These are phyloP conservation scores for Lanmaoa rubissima DNA, from an alignment of 768 basidiomycete species.

Conservation along the genomic window DNA sequence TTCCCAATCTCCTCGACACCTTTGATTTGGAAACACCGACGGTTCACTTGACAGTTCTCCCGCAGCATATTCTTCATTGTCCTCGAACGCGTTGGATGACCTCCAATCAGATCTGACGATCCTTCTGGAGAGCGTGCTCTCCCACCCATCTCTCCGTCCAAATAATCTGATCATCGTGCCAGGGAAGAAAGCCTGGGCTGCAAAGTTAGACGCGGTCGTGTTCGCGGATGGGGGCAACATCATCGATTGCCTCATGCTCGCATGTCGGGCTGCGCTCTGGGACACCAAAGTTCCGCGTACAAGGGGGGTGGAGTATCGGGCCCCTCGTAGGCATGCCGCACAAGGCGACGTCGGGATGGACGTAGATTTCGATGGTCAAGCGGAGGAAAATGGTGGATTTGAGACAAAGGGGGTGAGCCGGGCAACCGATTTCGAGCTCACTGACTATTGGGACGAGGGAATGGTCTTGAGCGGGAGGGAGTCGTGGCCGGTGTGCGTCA, in stretches of 20 bases:
- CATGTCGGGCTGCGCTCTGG: slow-evolving; percentile 75
- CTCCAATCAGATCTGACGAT: slow-evolving; percentile 71
- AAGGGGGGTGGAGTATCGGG: slow-evolving; percentile 64
- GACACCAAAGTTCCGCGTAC: slow-evolving; percentile 80
- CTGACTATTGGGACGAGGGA: slow-evolving; percentile 88
- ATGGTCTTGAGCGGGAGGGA: slow-evolving; percentile 60
- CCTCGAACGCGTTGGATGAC: slow-evolving; percentile 66
- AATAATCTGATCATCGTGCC: slow-evolving; percentile 59
- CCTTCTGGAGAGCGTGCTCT: slow-evolving; percentile 60
- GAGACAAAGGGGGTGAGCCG: slow-evolving; percentile 48
- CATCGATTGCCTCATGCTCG: slow-evolving; percentile 77
- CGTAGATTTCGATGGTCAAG: slow-evolving; percentile 39
- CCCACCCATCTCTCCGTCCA: slow-evolving; percentile 66
- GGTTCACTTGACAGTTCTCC: slow-evolving; percentile 59
- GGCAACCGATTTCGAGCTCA: slow-evolving; percentile 81
- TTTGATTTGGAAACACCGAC: slow-evolving; percentile 10
- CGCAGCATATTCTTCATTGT: slow-evolving; percentile 71
- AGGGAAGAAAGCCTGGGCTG: slow-evolving; percentile 69
- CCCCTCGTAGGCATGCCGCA: slow-evolving; percentile 30
- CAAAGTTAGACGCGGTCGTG: slow-evolving; percentile 71
- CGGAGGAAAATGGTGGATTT: slow-evolving; percentile 44
- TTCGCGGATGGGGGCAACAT: slow-evolving; percentile 74
- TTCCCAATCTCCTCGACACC: slow-evolving; percentile 1
- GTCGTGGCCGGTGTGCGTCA: slow-evolving; percentile 73
- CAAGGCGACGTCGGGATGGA: slow-evolving; percentile 49